A percentile compares a stretch with the other conserved stretches of the same genome.
phyloP scores from a whole-genome alignment of 2,329 filamentous ascomycete genomes.

The Penicillium corylophilum region DNA sequence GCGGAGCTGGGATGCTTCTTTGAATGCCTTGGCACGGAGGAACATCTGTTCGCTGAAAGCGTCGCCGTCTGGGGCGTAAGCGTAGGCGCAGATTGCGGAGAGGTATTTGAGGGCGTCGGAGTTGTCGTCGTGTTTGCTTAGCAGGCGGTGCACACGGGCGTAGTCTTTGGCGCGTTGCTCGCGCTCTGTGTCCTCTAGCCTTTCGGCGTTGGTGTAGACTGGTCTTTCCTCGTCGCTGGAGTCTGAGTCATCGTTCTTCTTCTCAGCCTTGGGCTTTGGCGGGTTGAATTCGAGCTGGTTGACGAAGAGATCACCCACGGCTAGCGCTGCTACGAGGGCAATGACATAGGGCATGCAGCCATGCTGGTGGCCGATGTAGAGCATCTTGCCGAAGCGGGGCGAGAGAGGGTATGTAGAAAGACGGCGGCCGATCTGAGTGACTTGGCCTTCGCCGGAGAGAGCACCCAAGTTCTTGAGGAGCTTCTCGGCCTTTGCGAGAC shows the following conservation, averaged over 20 bases:
- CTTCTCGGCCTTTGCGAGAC: conserved; percentile 79
- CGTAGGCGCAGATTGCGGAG: conserved; percentile 83
- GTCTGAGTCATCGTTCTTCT: conserved; percentile 34
- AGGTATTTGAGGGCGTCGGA: conserved; percentile 90
- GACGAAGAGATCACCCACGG: conserved; percentile 83
- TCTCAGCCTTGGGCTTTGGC: conserved; percentile 37
- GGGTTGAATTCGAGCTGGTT: conserved; percentile 75
- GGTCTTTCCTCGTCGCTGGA: conserved; percentile 39
- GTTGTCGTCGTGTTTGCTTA: conserved; percentile 76
- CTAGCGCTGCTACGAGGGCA: conserved; percentile 82
- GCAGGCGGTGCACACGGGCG: conserved; percentile 72
- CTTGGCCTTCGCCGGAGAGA: conserved; percentile 66
- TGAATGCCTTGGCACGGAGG: conserved; percentile 80
- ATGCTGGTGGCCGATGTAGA: conserved; percentile 82
- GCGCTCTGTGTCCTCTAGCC: conserved; percentile 68
- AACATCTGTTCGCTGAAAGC: conserved; percentile 80
- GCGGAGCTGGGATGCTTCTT: conserved; percentile 80
- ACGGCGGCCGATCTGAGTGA: conserved; percentile 75
- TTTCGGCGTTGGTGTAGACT: conserved; percentile 62
- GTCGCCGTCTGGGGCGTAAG: conserved; percentile 65
- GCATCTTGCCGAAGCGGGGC: conserved; percentile 85
- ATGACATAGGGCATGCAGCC: conserved; percentile 82
- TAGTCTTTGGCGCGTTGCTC: conserved; percentile 64
- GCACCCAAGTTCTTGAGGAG: conserved; percentile 83
- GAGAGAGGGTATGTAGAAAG: conserved; percentile 88